Base-by-base conservation (phyloP, 2,329 filamentous ascomycete genomes). In the Ilyonectria sp. region DNA sequence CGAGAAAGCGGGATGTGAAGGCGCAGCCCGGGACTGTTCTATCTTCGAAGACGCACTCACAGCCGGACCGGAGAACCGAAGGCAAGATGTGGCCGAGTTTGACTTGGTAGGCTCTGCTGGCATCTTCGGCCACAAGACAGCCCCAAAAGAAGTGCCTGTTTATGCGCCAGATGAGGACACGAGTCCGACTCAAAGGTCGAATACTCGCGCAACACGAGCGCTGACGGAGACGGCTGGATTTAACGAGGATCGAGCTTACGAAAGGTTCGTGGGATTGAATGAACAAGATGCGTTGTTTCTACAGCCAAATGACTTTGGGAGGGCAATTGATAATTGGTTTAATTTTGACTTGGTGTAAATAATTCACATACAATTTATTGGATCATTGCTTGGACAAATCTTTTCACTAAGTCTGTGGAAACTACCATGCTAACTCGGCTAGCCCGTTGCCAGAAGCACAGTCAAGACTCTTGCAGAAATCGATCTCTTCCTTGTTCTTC, bases 51-150 rank as follows among this genome's bases (percentile, higher is more conserved):
- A 67, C 2, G 63, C 69, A 1, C 63, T 72, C 10, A 66, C 60
- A 8, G 40, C 69, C 2, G 47, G 58, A 13, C 37, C 58, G 0
- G 26, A 60, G 26, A 44, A 8, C 11, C 13, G 23, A 11, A 13
- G 4, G 15, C 40, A 55, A 7, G 46, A 69, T 21, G 63, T 70
- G 0, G 77, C 74, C 1, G 80, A 60, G 11, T 60, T 80, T 31
- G 72, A 78, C 21, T 73, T 82, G 3, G 77, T 82, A 33, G 81
- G 81, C 8, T 82, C 80, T 0, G 78, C 78, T 10, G 80, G 80
- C 2, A 80, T 82, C 6, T 79, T 78, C 3, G 79, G 78, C 0
- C 81, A 82, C 70, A 80, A 79, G 53, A 74, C 79, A 1, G 80
- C 53, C 3, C 33, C 77, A 0, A 71, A 76, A 23, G 75, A 82